Conservation (phyloP, 345 rosid species). For the Mangifera indica region DNA sequence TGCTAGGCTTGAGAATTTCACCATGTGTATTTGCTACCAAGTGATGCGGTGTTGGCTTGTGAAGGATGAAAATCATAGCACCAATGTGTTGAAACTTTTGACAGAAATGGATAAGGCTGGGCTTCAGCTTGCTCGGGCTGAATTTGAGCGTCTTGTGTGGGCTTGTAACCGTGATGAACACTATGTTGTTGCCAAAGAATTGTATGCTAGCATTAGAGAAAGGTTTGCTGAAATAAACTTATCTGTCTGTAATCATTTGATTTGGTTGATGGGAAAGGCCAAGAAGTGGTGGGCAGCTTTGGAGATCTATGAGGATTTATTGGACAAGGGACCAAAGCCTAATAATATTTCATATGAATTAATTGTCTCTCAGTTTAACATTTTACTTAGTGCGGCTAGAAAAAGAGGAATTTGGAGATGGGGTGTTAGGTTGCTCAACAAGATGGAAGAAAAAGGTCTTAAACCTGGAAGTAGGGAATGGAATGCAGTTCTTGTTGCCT, state of each 20-base stretch:
- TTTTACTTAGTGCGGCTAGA: conserved; percentile 70
- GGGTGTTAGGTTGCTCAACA: conserved; percentile 74
- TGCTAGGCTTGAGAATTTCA: conserved; percentile 72
- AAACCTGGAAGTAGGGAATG: conserved; percentile 77
- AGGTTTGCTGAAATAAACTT: conserved; percentile 54
- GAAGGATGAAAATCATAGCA: conserved; percentile 44
- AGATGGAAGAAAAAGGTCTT: conserved; percentile 54
- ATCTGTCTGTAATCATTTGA: conserved; percentile 91
- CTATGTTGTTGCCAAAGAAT: conserved; percentile 62
- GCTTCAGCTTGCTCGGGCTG: conserved; percentile 52
- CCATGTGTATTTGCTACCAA: conserved; percentile 70
- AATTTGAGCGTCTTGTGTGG: conserved; percentile 84
- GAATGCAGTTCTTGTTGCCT: conserved; percentile 88
- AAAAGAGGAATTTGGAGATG: conserved; percentile 88
- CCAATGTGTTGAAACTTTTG: conserved; percentile 64
- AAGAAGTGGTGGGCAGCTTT: conserved; percentile 98
- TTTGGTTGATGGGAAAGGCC: conserved; percentile 94
- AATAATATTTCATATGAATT: conserved; percentile 72
- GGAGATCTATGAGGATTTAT: conserved; percentile 88
- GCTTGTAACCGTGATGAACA: conserved; percentile 87
- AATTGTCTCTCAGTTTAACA: conserved; percentile 68
- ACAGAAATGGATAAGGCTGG: conserved; percentile 62
- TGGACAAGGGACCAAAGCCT: conserved; percentile 81
- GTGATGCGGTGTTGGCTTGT: conserved; percentile 86
- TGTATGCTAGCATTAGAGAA: conserved; percentile 72